phyloP scores from a whole-genome alignment of 2,329 filamentous ascomycete species.

The Calycina herbarum region DNA sequence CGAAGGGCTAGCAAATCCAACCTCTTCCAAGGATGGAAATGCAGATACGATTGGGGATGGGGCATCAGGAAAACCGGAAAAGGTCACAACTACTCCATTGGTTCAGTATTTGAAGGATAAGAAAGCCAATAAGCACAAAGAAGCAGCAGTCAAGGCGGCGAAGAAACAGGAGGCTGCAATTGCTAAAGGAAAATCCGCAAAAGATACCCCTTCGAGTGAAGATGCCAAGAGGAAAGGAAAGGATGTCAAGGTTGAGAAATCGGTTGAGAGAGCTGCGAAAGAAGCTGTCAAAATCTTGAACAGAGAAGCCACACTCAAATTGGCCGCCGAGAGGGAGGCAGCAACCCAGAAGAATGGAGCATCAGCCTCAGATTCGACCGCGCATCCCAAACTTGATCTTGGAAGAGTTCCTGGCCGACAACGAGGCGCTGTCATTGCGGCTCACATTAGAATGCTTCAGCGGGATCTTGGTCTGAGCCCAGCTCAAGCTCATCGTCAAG shows the following conservation, averaged over 20 bases:
- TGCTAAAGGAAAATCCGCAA: slow-evolving; percentile 53
- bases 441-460: slow-evolving; percentile 64
- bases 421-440: slow-evolving; percentile 51
- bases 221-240: slow-evolving; percentile 57
- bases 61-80: slow-evolving; percentile 43
- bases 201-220: slow-evolving; percentile 47
- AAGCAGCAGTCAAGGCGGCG: slow-evolving; percentile 53
- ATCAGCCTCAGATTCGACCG: slow-evolving; percentile 33
- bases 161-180: slow-evolving; percentile 51
- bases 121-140: slow-evolving; percentile 73
- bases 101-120: slow-evolving; percentile 91
- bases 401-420: slow-evolving; percentile 43
- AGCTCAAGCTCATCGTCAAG: slow-evolving; percentile 60
- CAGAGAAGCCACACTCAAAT: slow-evolving; percentile 55
- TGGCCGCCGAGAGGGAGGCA: slow-evolving; percentile 25
- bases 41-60: slow-evolving; percentile 41
- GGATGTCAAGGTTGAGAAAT: slow-evolving; percentile 62
- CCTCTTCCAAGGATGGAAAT: slow-evolving; percentile 48
- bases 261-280: slow-evolving; percentile 60
- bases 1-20: slow-evolving; percentile 76
- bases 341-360: slow-evolving; percentile 34
- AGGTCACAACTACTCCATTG: slow-evolving; percentile 80
- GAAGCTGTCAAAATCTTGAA: slow-evolving; percentile 64
- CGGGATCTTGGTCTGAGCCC: slow-evolving; percentile 65
- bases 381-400: slow-evolving; percentile 53